Evolutionary conservation across 2,329 filamentous ascomycete genomes (phyloP).

Genomic region (Dactylonectria macrodidyma): DNA sequence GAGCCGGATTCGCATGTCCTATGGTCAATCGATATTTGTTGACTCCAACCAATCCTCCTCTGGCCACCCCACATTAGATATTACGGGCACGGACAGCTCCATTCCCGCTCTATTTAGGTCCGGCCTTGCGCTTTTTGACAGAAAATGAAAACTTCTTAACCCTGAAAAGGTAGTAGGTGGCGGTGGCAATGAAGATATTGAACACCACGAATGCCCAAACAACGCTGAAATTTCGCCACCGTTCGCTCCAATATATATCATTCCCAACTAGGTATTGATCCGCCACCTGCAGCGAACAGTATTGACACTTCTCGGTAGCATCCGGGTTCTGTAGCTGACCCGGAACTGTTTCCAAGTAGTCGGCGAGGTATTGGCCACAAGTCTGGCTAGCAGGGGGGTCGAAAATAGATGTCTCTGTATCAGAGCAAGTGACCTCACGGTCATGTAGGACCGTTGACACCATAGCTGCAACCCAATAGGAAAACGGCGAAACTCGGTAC

Average conservation of each 20-base stretch:
- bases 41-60: no score
- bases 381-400: slow-evolving; percentile 62
- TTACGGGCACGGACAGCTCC: no score
- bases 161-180: slow-evolving; percentile 65
- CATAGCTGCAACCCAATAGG: slow-evolving; percentile 69
- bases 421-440: slow-evolving; percentile 64
- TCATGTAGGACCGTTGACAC: slow-evolving; percentile 72
- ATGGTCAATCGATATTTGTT: no score
- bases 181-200: slow-evolving; percentile 69
- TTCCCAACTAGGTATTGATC: slow-evolving; percentile 66
- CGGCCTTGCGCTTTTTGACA: slow-evolving; percentile 8
- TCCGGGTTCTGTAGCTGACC: slow-evolving; percentile 73
- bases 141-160: slow-evolving; percentile 37
- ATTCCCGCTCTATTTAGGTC: slow-evolving; percentile 11
- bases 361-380: slow-evolving; percentile 19
- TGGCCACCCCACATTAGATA: no score
- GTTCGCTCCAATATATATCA: slow-evolving; percentile 61
- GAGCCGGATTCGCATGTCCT: no score
- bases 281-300: slow-evolving; percentile 73
- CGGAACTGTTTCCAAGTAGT: slow-evolving; percentile 11
- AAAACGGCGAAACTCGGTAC: slow-evolving; percentile 74
- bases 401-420: slow-evolving; percentile 73
- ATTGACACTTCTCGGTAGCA: slow-evolving; percentile 70
- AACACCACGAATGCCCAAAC: slow-evolving; percentile 74
- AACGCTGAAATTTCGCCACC: slow-evolving; percentile 77